Percentiles rank a stretch among this genome's conserved stretches.
Conservation (phyloP, 2,329 filamentous ascomycete genomes). For the Magnaporthales sp. region DNA sequence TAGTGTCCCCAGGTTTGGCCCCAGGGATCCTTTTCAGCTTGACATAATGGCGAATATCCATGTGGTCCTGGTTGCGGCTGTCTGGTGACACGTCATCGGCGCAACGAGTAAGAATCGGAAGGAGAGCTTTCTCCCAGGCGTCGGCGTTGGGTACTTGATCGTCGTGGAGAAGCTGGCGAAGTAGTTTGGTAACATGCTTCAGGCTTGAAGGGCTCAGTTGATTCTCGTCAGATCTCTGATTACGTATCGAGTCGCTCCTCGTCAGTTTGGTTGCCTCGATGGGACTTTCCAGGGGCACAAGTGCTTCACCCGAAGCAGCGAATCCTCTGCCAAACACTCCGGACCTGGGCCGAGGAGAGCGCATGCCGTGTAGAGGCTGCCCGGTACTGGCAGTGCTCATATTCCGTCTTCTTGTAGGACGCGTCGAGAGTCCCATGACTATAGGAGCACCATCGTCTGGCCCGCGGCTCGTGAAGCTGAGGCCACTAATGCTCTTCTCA, state of each 20-base stretch:
- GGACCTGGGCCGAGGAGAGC: constrained; percentile 61
- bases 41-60: constrained; percentile 95
- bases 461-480: constrained; percentile 62
- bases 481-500: constrained; percentile 65
- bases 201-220: constrained; percentile 84
- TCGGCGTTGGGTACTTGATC: constrained; percentile 60
- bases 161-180: constrained; percentile 77
- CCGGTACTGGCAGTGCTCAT: constrained; percentile 73
- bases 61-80: constrained; percentile 82
- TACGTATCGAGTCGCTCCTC: constrained; percentile 77
- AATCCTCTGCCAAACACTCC: constrained; percentile 45
- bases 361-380: constrained; percentile 43
- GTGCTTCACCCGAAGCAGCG: constrained; percentile 40
- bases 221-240: constrained; percentile 62
- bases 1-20: constrained; percentile 80
- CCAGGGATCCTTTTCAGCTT: constrained; percentile 96
- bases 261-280: constrained; percentile 43
- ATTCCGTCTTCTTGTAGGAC: constrained; percentile 66
- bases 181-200: constrained; percentile 76
- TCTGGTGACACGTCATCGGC: constrained; percentile 94
- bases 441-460: constrained; percentile 54
- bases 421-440: constrained; percentile 43
- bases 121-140: constrained; percentile 82
- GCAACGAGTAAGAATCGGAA: constrained; percentile 83
- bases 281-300: constrained; percentile 36